A percentile compares a stretch with the other conserved stretches of the same genome.
These are phyloP conservation scores for Lolium multiflorum DNA, from an alignment of 176 grass and related monocot species.

Conservation along the genomic window DNA sequence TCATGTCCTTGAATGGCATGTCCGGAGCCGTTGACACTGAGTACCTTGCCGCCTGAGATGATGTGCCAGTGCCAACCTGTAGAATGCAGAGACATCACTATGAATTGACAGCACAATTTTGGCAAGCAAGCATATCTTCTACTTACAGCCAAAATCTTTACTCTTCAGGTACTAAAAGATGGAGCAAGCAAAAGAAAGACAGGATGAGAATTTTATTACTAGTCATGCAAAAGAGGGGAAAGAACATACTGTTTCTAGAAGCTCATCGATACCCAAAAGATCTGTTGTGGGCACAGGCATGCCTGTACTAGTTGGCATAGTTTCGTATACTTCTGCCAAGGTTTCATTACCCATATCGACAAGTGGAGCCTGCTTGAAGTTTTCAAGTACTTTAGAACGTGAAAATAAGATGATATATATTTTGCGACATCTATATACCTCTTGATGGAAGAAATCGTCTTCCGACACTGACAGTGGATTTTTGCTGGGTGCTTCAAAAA, in stretches of 20 bases:
- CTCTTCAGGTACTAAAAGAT: background rate
- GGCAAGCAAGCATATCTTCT: background rate
- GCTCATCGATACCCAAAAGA: conserved; percentile 76
- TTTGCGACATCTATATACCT: conserved; percentile 40
- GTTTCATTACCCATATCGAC: conserved; percentile 48
- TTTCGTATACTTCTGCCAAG: conserved; percentile 69
- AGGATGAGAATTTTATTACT: background rate
- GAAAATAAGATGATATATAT: conserved; percentile 9
- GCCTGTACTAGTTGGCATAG: conserved; percentile 36
- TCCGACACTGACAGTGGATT: conserved; percentile 43
- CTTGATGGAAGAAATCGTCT: conserved; percentile 48
- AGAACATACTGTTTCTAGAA: conserved; percentile 79
- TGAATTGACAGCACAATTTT: background rate
- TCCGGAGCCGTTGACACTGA: conserved; percentile 48
- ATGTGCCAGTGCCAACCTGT: conserved; percentile 41
- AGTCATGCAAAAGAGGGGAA: background rate
- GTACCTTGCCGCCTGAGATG: conserved; percentile 43
- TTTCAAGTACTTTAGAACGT: background rate
- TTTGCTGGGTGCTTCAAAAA: conserved; percentile 52
- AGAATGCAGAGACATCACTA: background rate
- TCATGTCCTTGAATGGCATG: conserved; percentile 68
- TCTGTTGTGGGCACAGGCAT: conserved; percentile 45
- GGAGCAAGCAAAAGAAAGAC: background rate
- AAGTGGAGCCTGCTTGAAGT: conserved; percentile 49
- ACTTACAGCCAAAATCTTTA: background rate